These are phyloP conservation scores for Neonectria punicea DNA, from an alignment of 2,329 filamentous ascomycete species.

Conservation along the genomic window DNA sequence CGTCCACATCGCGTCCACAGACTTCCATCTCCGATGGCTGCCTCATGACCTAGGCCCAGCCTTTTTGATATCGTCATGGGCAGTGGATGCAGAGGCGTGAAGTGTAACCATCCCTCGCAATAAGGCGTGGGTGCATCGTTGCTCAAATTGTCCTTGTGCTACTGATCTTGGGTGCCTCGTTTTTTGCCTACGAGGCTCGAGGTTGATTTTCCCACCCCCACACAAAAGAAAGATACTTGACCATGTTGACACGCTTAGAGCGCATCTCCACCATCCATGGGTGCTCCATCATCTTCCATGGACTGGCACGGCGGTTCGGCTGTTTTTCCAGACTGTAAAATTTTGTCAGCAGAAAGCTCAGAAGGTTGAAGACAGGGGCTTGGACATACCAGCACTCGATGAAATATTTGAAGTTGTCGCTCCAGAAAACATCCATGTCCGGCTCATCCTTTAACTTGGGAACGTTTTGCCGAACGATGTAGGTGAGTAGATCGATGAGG, in stretches of 20 bases:
- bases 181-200: slow-evolving; percentile 32
- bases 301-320: slow-evolving; percentile 83
- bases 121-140: slow-evolving; percentile 22
- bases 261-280: slow-evolving; percentile 99
- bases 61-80: slow-evolving; percentile 30
- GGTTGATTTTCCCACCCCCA: slow-evolving; percentile 86
- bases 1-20: slow-evolving; percentile 2
- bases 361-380: neutral
- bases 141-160: slow-evolving; percentile 22
- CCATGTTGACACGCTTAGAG: slow-evolving; percentile 96
- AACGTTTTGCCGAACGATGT: slow-evolving; percentile 95
- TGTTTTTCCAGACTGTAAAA: slow-evolving; percentile 90
- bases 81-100: slow-evolving; percentile 15
- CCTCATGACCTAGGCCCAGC: slow-evolving; percentile 35
- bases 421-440: slow-evolving; percentile 90
- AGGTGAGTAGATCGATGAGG: slow-evolving; percentile 93
- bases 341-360: slow-evolving; percentile 35
- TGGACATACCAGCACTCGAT: slow-evolving; percentile 95
- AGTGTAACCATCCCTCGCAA: slow-evolving; percentile 14
- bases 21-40: slow-evolving; percentile 14
- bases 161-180: slow-evolving; percentile 24
- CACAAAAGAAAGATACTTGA: slow-evolving; percentile 89
- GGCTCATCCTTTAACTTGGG: slow-evolving; percentile 96
- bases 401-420: slow-evolving; percentile 98
- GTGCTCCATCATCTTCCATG: slow-evolving; percentile 99